Percentiles rank a stretch among this genome's conserved stretches.
Conservation (phyloP, 2,329 filamentous ascomycete genomes). For the Cladophialophora yegresii region DNA sequence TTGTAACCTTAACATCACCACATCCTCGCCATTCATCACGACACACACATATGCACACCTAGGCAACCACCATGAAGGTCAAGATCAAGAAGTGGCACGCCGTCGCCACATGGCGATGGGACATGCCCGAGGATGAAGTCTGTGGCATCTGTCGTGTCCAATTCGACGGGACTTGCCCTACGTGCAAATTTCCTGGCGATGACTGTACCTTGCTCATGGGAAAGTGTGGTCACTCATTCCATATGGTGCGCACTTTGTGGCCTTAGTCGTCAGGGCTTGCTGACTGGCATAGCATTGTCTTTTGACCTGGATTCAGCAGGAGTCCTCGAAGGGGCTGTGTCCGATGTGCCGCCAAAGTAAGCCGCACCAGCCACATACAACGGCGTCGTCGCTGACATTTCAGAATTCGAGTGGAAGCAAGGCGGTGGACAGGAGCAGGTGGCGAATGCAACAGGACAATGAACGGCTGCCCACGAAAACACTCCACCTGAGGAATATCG, state of each 20-base stretch:
- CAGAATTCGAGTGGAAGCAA: constrained; percentile 59
- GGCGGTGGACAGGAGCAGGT: constrained; percentile 37
- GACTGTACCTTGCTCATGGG: constrained; percentile 91
- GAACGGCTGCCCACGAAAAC: background rate
- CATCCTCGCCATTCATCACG: background rate
- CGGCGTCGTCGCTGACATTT: constrained; percentile 23
- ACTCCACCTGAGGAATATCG: background rate
- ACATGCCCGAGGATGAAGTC: constrained; percentile 94
- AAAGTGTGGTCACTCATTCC: constrained; percentile 96
- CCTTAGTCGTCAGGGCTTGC: background rate
- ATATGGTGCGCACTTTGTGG: constrained; percentile 67
- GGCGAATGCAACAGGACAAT: constrained; percentile 1
- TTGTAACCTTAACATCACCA: background rate
- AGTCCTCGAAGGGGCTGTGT: constrained; percentile 88
- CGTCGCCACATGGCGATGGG: constrained; percentile 96
- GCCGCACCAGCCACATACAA: background rate
- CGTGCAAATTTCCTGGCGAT: constrained; percentile 96
- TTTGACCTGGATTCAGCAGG: constrained; percentile 92
- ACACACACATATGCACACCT: background rate
- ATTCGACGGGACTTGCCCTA: constrained; percentile 96
- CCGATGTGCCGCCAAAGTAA: constrained; percentile 92
- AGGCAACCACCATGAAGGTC: constrained; percentile 74
- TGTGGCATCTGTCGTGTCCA: constrained; percentile 98
- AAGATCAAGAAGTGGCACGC: constrained; percentile 91
- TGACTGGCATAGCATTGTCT: constrained; percentile 77